phyloP scores from a whole-genome alignment of 2,329 filamentous ascomycete genomes.

The Exophiala lecanii-corni region DNA sequence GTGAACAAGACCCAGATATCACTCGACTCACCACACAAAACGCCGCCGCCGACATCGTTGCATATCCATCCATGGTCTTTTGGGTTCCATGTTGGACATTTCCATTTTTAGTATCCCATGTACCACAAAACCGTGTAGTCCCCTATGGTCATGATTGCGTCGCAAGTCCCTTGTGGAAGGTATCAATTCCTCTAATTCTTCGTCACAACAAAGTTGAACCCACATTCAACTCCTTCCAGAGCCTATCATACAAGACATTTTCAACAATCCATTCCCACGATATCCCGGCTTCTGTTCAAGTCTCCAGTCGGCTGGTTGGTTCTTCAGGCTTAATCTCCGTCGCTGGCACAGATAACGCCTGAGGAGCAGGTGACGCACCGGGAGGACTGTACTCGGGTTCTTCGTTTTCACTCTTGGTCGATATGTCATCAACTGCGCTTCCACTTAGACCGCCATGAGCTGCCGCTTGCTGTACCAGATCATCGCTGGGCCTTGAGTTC shows the following conservation, averaged over 20 bases:
- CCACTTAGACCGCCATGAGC: background rate
- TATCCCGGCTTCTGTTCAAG: too few relatives aligned
- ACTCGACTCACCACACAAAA: constrained; percentile 2
- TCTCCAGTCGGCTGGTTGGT: too few relatives aligned
- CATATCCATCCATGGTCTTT: too few relatives aligned
- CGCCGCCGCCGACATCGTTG: too few relatives aligned
- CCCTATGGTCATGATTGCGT: constrained; percentile 19
- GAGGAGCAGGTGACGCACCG: too few relatives aligned
- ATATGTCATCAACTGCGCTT: constrained; percentile 9
- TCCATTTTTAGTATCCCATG: too few relatives aligned
- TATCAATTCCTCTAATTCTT: constrained; percentile 20
- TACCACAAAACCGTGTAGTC: too few relatives aligned
- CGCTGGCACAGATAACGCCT: too few relatives aligned
- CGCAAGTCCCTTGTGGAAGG: constrained; percentile 19
- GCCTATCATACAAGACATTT: constrained; percentile 17
- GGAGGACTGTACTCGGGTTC: constrained; percentile 19
- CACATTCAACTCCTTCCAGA: too few relatives aligned
- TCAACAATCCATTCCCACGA: too few relatives aligned
- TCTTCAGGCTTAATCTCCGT: too few relatives aligned
- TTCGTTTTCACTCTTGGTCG: constrained; percentile 15
- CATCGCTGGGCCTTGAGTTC: constrained; percentile 1
- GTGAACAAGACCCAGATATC: background rate
- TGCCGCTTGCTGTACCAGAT: constrained; percentile 4
- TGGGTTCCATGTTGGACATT: too few relatives aligned
- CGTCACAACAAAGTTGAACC: constrained; percentile 10